Evolutionary conservation across 495 filamentous ascomycete genomes (phyloP).

Genomic region (Penicillium atrosanguineum): DNA sequence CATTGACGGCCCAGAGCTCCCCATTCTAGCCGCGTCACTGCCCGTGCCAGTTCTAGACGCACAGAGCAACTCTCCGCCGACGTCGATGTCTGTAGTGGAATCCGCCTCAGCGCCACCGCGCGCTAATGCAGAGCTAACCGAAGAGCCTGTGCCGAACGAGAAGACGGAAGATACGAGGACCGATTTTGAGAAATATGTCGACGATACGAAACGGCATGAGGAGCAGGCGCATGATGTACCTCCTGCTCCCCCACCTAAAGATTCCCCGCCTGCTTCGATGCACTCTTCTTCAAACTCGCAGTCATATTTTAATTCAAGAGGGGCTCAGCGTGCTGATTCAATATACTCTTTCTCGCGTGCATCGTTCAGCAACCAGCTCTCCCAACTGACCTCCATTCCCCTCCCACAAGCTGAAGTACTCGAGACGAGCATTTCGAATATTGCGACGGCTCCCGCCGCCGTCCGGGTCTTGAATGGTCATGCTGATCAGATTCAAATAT

Average conservation of each 20-base stretch:
- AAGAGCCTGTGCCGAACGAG: slow-evolving; percentile 8
- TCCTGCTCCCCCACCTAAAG: slow-evolving; percentile 43
- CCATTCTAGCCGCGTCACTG: slow-evolving; percentile 11
- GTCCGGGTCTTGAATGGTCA: slow-evolving; percentile 73
- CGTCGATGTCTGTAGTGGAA: slow-evolving; percentile 37
- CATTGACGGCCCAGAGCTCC: slow-evolving; percentile 14
- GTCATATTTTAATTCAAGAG: slow-evolving; percentile 51
- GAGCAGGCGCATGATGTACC: slow-evolving; percentile 25
- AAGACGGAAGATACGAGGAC: slow-evolving; percentile 24
- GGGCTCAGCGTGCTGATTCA: slow-evolving; percentile 63
- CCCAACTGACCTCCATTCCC: slow-evolving; percentile 78
- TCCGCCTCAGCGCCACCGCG: slow-evolving; percentile 24
- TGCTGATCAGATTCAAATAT: slow-evolving; percentile 85
- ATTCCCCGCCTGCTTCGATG: slow-evolving; percentile 30
- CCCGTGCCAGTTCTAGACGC: slow-evolving; percentile 10
- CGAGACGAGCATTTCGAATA: slow-evolving; percentile 74
- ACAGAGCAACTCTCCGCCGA: slow-evolving; percentile 12
- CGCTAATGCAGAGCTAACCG: slow-evolving; percentile 11
- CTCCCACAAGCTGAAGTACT: slow-evolving; percentile 80
- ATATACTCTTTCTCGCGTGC: slow-evolving; percentile 86
- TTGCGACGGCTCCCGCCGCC: slow-evolving; percentile 76
- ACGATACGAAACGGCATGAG: slow-evolving; percentile 40
- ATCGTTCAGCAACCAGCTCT: slow-evolving; percentile 87
- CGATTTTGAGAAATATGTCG: slow-evolving; percentile 48
- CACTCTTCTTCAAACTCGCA: slow-evolving; percentile 44